Evolutionary conservation across 106 monocot genomes (phyloP), one percentile per base, ranked within the genome.

Genomic region (Agapanthus africanus): DNA sequence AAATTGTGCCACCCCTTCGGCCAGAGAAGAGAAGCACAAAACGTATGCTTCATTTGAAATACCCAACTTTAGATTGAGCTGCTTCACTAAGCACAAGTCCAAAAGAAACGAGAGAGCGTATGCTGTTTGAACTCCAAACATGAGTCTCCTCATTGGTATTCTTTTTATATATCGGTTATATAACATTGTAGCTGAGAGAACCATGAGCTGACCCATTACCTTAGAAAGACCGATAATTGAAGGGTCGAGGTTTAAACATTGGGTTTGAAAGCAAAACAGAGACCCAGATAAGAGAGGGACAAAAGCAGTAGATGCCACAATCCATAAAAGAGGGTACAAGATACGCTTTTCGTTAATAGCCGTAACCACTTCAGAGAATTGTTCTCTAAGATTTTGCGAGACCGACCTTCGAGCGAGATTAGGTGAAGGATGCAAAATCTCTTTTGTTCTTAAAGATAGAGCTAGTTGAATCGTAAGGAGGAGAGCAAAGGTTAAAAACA

Each of bases 1-100:
- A 34, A 95, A 95, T 79, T 95, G 95, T 6, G 91, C 91, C 15
- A 85, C 51, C 28, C 91, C 85, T 68, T 95, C 95, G 4, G 91
- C 85, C 34, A 88, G 35, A 21, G 95, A 76, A 25, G 91, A 91
- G 21, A 85, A 75, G 35, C 85, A 88, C 9, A 95, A 51, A 32
- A 95, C 91, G 67, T 77, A 76, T 11, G 57, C 75, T 65, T 85
- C 80, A 63, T 95, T 95, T 21, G 95, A 75, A 41, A 95, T 82
- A 6, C 95, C 95, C 28, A 95, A 14, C 18, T 11, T 57, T 14
- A 91, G 49, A 40, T 95, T 95, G 42, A 88, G 39, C 74, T 95
- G 95, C 57, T 91, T 91, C 63, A 88, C 91, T 54, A 95, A 73
- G 7, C 79, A 6, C 30, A 95, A 41, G 31, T 95, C 94, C 5